Evolutionary conservation across 148 eudicot genomes (phyloP).

Genomic region (Pouteria glomerata): DNA sequence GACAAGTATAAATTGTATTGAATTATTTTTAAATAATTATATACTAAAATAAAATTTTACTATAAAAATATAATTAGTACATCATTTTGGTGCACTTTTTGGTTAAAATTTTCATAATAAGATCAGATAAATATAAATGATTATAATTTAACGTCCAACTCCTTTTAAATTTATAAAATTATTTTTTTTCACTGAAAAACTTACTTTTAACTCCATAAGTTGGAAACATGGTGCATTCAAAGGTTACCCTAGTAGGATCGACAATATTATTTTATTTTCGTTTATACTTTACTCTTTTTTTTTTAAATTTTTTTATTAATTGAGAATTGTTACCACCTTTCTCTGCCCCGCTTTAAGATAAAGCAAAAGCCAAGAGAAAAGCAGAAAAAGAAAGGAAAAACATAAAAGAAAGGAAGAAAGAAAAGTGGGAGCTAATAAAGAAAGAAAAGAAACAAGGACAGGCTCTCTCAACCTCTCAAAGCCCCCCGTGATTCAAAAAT

Average conservation of each 20-base stretch:
- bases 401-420: conserved; percentile 9
- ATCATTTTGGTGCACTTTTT: too few relatives aligned
- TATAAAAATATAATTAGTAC: too few relatives aligned
- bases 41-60: too few relatives aligned
- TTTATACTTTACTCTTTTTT: background rate
- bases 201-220: too few relatives aligned
- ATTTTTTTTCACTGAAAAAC: too few relatives aligned
- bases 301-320: conserved; percentile 20
- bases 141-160: too few relatives aligned
- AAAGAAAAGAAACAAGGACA: conserved; percentile 9
- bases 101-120: too few relatives aligned
- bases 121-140: too few relatives aligned
- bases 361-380: conserved; percentile 53
- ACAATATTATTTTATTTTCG: too few relatives aligned
- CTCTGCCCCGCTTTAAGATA: conserved; percentile 49
- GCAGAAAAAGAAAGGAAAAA: conserved; percentile 14
- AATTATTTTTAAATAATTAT: too few relatives aligned
- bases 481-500: conserved; percentile 35
- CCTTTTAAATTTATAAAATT: too few relatives aligned
- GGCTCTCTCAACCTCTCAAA: conserved; percentile 26
- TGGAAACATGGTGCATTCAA: background rate
- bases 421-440: conserved; percentile 11
- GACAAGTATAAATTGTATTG: too few relatives aligned
- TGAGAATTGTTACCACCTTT: conserved; percentile 41
- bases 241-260: background rate